Conservation (phyloP, 768 basidiomycete genomes). For the Leucosporidium yakuticum region DNA sequence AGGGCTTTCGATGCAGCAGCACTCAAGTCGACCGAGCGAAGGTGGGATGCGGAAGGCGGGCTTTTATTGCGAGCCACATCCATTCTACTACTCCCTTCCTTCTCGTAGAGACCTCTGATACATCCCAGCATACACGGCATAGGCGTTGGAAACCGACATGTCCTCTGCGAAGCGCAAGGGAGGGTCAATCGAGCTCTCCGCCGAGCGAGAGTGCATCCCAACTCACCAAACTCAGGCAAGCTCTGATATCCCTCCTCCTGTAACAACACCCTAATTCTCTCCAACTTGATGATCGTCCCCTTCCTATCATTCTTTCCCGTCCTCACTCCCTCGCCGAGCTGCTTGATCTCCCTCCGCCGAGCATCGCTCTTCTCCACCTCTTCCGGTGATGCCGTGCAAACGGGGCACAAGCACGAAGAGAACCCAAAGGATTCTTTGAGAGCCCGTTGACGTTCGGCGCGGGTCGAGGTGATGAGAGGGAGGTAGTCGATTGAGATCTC, state of each 20-base stretch:
- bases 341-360: conserved; percentile 21
- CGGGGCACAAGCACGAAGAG: conserved; percentile 15
- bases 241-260: conserved; percentile 22
- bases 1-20: background rate
- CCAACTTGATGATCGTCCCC: conserved; percentile 14
- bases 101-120: background rate
- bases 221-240: conserved; percentile 26
- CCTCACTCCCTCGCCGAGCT: conserved; percentile 9
- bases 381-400: conserved; percentile 9
- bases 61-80: no score
- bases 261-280: conserved; percentile 14
- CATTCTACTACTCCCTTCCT: no score
- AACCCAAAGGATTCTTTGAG: conserved; percentile 21
- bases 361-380: conserved; percentile 12
- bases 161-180: conserved; percentile 4
- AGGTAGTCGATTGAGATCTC: conserved; percentile 36
- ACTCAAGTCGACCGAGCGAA: background rate
- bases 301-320: conserved; percentile 6
- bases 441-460: conserved; percentile 10
- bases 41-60: background rate
- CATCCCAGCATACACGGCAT: conserved; percentile 4
- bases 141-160: conserved; percentile 1
- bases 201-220: background rate
- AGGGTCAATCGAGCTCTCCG: background rate
- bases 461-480: conserved; percentile 17